Conservation (phyloP, 202 grass and related monocot genomes). For the Cymbopogon flexuosus region DNA sequence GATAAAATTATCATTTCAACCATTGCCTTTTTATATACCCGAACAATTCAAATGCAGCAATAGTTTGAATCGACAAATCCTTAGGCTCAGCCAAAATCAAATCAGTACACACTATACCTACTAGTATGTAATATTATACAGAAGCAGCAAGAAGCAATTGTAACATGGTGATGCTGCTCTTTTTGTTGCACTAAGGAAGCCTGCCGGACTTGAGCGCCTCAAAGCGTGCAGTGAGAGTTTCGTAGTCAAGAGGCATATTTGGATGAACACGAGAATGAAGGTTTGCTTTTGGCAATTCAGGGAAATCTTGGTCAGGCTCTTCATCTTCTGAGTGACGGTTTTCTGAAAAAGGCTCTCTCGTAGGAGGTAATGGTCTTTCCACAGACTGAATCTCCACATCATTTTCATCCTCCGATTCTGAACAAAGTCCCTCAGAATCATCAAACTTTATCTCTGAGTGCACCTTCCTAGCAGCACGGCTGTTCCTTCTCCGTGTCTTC, state of each 20-base stretch:
- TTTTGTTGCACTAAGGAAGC: conserved; percentile 27
- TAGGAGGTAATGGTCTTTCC: conserved; percentile 36
- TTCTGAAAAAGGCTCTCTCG: conserved; percentile 16
- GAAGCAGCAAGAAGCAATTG: not conserved
- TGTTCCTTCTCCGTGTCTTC: conserved; percentile 44
- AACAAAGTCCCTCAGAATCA: conserved; percentile 65
- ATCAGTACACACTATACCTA: conserved; percentile 3
- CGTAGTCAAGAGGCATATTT: conserved; percentile 87
- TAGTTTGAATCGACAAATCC: not conserved
- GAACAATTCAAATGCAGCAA: not conserved
- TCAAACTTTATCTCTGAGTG: conserved; percentile 75
- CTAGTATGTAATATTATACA: conserved; percentile 9
- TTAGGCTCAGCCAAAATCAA: conserved; percentile 25
- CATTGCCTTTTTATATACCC: not conserved
- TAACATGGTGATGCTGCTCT: not conserved
- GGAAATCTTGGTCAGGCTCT: conserved; percentile 1
- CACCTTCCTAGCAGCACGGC: conserved; percentile 35
- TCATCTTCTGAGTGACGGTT: conserved; percentile 20
- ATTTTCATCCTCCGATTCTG: conserved; percentile 42
- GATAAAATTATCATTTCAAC: not conserved
- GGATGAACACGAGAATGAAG: conserved; percentile 59
- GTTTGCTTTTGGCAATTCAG: conserved; percentile 41
- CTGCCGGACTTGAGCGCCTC: conserved; percentile 65
- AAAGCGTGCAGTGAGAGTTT: conserved; percentile 74
- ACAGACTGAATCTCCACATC: conserved; percentile 41